Evolutionary conservation across 331 rosid species (phyloP), one percentile per base, ranked within the genome.

Genomic region (Acacia pycnantha): DNA sequence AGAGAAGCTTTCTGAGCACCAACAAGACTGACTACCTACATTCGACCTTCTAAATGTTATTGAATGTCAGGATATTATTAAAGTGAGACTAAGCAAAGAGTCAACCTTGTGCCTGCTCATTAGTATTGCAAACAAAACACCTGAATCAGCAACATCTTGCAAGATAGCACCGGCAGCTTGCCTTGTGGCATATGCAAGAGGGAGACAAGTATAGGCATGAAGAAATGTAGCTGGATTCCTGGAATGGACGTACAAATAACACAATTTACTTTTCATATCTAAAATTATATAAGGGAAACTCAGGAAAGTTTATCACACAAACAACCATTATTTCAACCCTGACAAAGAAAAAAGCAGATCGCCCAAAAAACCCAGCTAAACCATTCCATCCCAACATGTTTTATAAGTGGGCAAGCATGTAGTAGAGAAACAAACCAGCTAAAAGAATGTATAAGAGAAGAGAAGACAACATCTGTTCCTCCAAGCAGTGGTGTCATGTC

Each of bases 1-100:
- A 96, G 99, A 87, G 99, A 90, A 81, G 97, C 97, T 84, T 96
- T 96, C 85, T 96, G 99, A 77, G 99, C 98, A 80, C 99, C 98
- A 46, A 93, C 95, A 86, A 96, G 97, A 88, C 99, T 88, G 86
- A 96, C 85, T 47, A 96, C 97, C 99, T 96, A 88, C 87, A 86
- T 78, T 81, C 84, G 80, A 85, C 86, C 80, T 88, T 83, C 74
- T 56, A 80, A 33, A 40, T 58, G 77, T 90, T 78, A 86, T 19
- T 79, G 66, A 47, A 62, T 22, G 76, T 78, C 81, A 73, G 11
- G 40, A 64, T 4, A 62, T 43, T 67, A 35, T 37, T 70, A 66
- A 59, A 54, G 14, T 6, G n/a, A 65, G 64, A 75, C 24, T 27
- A 33, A 79, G 76, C 53, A 37, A 11, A 66, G 61, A 54, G 74